phyloP scores from a whole-genome alignment of 2,329 filamentous ascomycete species.

The Myriosclerotinia curreyana region DNA sequence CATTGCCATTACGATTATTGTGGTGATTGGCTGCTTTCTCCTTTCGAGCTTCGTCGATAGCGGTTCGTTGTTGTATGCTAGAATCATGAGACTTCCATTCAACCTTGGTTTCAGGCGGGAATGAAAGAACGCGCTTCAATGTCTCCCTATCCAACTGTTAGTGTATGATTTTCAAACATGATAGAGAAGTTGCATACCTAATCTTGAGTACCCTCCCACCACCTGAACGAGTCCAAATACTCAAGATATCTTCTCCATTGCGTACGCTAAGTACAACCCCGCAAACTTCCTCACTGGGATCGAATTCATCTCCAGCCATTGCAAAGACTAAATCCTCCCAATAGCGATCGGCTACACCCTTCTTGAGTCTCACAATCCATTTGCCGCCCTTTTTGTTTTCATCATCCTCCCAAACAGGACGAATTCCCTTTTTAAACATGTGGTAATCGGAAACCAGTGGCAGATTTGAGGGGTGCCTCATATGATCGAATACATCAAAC shows the following conservation, averaged over 20 bases:
- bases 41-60: constrained; percentile 86
- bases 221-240: constrained; percentile 94
- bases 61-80: constrained; percentile 86
- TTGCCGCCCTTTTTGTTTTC: constrained; percentile 96
- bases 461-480: constrained; percentile 83
- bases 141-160: constrained; percentile 64
- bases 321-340: constrained; percentile 94
- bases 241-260: constrained; percentile 94
- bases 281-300: constrained; percentile 87
- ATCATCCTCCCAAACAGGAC: constrained; percentile 97
- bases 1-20: constrained; percentile 24
- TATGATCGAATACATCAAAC: constrained; percentile 81
- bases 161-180: constrained; percentile 22
- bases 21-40: constrained; percentile 62
- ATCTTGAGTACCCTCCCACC: constrained; percentile 95
- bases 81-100: constrained; percentile 96
- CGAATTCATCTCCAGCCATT: constrained; percentile 90
- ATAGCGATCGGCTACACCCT: constrained; percentile 92
- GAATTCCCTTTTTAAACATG: constrained; percentile 93
- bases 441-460: constrained; percentile 97
- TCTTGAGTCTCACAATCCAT: constrained; percentile 96
- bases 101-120: constrained; percentile 85
- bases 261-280: constrained; percentile 91
- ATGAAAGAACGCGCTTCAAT: constrained; percentile 83
- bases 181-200: constrained; percentile 55